These are phyloP conservation scores for Ophiostoma novo-ulmi DNA, from an alignment of 2,329 filamentous ascomycete genomes.

Conservation along the genomic window DNA sequence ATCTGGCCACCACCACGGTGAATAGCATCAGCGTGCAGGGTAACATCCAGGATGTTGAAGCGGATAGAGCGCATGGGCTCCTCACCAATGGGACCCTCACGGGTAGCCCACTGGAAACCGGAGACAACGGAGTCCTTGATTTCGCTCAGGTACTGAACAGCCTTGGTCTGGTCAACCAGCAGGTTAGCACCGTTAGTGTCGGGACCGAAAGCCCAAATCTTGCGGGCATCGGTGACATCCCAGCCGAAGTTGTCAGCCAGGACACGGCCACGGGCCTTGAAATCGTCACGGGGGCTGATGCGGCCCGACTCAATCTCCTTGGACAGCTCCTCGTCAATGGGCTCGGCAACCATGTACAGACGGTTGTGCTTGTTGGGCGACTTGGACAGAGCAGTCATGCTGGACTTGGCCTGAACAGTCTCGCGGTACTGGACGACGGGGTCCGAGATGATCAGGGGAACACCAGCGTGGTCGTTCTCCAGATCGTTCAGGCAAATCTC, in stretches of 20 bases:
- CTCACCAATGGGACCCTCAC: constrained; percentile 95
- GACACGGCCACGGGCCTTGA: constrained; percentile 95
- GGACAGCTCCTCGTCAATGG: constrained; percentile 85
- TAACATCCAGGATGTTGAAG: constrained; percentile 99
- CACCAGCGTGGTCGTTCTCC: constrained; percentile 97
- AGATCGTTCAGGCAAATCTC: constrained; percentile 99
- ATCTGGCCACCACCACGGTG: constrained; percentile 66
- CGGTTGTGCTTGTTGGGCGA: constrained; percentile 99
- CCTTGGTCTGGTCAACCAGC: constrained; percentile 99
- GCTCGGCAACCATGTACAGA: constrained; percentile 92
- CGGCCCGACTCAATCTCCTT: constrained; percentile 87
- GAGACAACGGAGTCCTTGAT: constrained; percentile 99
- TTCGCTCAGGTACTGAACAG: constrained; percentile 99
- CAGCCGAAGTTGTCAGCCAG: constrained; percentile 96
- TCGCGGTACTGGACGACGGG: constrained; percentile 98
- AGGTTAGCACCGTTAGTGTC: constrained; percentile 97
- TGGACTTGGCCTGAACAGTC: constrained; percentile 77
- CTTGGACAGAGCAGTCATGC: constrained; percentile 97
- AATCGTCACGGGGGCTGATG: constrained; percentile 92
- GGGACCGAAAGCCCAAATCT: constrained; percentile 99
- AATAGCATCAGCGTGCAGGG: constrained; percentile 98
- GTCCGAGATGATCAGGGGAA: constrained; percentile 95
- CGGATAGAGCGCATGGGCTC: constrained; percentile 96
- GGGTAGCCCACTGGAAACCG: constrained; percentile 99
- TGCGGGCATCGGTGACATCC: constrained; percentile 99